A percentile compares a stretch with the other conserved stretches of the same genome.
These are phyloP conservation scores for Podospora australis DNA, from an alignment of 495 filamentous ascomycete species.

Conservation along the genomic window DNA sequence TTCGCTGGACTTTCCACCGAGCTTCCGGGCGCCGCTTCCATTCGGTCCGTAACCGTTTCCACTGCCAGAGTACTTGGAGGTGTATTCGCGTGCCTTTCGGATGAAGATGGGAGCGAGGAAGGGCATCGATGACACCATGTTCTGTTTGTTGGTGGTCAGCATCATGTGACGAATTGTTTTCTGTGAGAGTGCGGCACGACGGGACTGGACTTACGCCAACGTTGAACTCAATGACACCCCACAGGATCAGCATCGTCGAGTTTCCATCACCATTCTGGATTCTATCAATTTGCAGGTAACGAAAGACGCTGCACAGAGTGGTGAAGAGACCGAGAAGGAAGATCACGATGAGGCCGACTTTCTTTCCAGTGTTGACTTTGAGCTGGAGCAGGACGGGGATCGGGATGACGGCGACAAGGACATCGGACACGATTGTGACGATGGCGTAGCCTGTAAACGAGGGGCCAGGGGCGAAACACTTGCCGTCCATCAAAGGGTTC, in stretches of 20 bases:
- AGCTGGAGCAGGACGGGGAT: conserved; percentile 47
- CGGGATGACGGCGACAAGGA: conserved; percentile 47
- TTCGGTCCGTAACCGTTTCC: not conserved
- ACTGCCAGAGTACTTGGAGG: conserved; percentile 19
- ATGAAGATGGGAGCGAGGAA: conserved; percentile 42
- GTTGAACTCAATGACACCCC: conserved; percentile 55
- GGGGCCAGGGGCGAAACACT: conserved; percentile 44
- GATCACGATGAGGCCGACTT: conserved; percentile 46
- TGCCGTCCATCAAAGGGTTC: conserved; percentile 31
- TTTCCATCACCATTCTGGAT: conserved; percentile 49
- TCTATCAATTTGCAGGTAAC: conserved; percentile 47
- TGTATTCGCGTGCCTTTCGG: conserved; percentile 29
- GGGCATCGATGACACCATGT: conserved; percentile 42
- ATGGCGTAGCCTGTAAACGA: conserved; percentile 49
- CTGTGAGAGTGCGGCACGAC: conserved; percentile 6
- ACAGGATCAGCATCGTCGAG: conserved; percentile 52
- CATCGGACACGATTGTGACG: conserved; percentile 48
- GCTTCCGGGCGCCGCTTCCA: conserved; percentile 24
- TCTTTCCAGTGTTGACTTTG: conserved; percentile 46
- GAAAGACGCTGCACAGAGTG: conserved; percentile 50
- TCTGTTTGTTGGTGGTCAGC: conserved; percentile 19
- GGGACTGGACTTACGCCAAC: conserved; percentile 32
- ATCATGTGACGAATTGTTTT: not conserved
- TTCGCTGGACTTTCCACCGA: conserved; percentile 20
- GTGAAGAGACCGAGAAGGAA: conserved; percentile 55